phyloP scores from a whole-genome alignment of 2,329 filamentous ascomycete genomes.

The Pseudocercospora vitis region DNA sequence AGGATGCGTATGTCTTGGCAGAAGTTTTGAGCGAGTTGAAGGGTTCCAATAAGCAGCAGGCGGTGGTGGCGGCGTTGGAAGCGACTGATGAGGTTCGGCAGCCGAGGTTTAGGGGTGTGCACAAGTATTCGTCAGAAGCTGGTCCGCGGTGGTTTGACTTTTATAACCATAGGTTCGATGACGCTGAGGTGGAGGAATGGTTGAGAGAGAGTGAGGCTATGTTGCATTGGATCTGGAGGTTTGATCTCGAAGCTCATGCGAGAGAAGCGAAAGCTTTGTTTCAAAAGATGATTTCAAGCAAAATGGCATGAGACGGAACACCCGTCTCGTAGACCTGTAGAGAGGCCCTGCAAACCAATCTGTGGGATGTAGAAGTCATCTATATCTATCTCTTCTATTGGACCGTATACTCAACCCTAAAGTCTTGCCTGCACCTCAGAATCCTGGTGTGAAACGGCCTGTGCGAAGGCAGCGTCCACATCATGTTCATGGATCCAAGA shows the following conservation, averaged over 20 bases:
- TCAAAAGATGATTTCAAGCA: background rate
- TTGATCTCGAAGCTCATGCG: constrained; percentile 29
- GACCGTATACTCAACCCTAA: background rate
- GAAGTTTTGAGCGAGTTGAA: constrained; percentile 18
- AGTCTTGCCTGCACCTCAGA: constrained; percentile 1
- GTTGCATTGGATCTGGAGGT: constrained; percentile 30
- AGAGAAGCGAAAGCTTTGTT: constrained; percentile 20
- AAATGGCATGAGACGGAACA: no score
- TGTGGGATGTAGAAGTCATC: no score
- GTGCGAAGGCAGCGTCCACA: constrained; percentile 22
- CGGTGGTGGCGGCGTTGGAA: constrained; percentile 25
- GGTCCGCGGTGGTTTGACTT: constrained; percentile 22
- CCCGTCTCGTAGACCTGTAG: no score
- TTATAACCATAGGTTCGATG: constrained; percentile 21
- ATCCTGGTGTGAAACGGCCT: background rate
- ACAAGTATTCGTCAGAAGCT: constrained; percentile 22
- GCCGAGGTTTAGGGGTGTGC: constrained; percentile 23
- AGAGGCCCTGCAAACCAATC: no score
- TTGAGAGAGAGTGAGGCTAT: constrained; percentile 17
- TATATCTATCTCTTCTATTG: no score
- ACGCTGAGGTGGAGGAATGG: constrained; percentile 25
- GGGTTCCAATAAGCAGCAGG: background rate
- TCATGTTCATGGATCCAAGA: constrained; percentile 37
- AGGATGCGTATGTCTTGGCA: constrained; percentile 51
- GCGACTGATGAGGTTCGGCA: constrained; percentile 24